These are phyloP conservation scores for Sclerotinia sclerotiorum DNA, from an alignment of 2,329 filamentous ascomycete genomes.

Conservation along the genomic window DNA sequence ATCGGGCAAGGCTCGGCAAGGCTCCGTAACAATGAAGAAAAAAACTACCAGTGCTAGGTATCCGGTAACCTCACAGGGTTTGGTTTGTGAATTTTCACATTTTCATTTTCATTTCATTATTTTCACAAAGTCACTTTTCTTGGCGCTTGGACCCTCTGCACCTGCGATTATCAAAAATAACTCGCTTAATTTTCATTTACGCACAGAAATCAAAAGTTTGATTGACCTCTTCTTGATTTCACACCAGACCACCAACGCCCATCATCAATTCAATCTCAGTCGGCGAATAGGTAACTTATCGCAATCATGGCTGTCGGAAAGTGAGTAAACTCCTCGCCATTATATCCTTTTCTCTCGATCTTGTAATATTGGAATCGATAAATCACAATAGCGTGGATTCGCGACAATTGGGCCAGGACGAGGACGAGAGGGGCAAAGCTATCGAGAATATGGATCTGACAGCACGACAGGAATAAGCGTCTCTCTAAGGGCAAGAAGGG, in stretches of 20 bases:
- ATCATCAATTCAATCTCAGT: slow-evolving; percentile 28
- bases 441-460: slow-evolving; percentile 35
- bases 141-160: slow-evolving; percentile 2
- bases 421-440: slow-evolving; percentile 32
- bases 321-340: slow-evolving; percentile 47
- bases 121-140: background rate
- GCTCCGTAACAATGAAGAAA: slow-evolving; percentile 3
- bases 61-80: background rate
- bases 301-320: slow-evolving; percentile 83
- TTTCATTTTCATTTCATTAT: background rate
- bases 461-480: slow-evolving; percentile 85
- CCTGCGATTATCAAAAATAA: background rate
- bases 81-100: background rate
- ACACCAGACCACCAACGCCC: slow-evolving; percentile 24
- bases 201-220: slow-evolving; percentile 22
- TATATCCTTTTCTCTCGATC: slow-evolving; percentile 8
- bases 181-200: slow-evolving; percentile 24
- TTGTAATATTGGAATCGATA: slow-evolving; percentile 17
- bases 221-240: slow-evolving; percentile 15
- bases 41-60: no score
- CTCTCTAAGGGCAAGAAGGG: slow-evolving; percentile 99
- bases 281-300: slow-evolving; percentile 46
- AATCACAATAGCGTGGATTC: slow-evolving; percentile 5
- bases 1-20: slow-evolving; percentile 8
- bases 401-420: slow-evolving; percentile 21